These are phyloP conservation scores for Phytophthora agathidicida DNA, from an alignment of 352 stramenopile genomes.

Conservation along the genomic window DNA sequence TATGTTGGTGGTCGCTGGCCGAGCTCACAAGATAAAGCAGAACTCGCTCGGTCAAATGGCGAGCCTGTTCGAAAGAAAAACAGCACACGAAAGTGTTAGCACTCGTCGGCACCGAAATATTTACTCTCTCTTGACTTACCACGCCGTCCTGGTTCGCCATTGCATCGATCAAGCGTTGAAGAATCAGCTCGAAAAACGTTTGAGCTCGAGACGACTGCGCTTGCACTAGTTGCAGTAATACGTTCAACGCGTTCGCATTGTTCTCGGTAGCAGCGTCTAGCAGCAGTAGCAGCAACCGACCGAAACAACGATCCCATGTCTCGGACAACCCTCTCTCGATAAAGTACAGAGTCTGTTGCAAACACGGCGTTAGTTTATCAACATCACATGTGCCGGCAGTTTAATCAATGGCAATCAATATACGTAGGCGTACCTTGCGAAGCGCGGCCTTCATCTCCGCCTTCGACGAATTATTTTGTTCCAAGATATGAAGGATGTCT, in stretches of 20 bases:
- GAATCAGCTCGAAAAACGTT: conserved; percentile 64
- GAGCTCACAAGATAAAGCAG: conserved; percentile 45
- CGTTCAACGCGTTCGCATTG: conserved; percentile 56
- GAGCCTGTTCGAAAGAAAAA: conserved; percentile 28
- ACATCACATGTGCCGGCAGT: background rate
- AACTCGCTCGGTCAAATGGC: conserved; percentile 61
- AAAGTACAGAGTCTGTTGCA: conserved; percentile 37
- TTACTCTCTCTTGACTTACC: conserved; percentile 26
- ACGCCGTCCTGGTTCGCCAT: conserved; percentile 48
- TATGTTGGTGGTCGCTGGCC: conserved; percentile 33
- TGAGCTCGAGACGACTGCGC: conserved; percentile 46
- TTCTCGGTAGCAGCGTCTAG: conserved; percentile 54
- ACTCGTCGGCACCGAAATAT: background rate
- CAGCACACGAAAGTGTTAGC: background rate
- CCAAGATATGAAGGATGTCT: conserved; percentile 43
- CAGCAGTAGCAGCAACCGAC: conserved; percentile 46
- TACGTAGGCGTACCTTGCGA: conserved; percentile 43
- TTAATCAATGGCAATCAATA: background rate
- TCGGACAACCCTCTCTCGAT: conserved; percentile 31
- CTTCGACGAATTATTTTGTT: conserved; percentile 57
- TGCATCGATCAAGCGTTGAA: conserved; percentile 58
- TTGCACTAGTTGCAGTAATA: conserved; percentile 54
- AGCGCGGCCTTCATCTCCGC: conserved; percentile 45
- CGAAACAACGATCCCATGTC: conserved; percentile 52
- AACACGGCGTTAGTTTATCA: conserved; percentile 5